These are phyloP conservation scores for Aquilaria malaccensis DNA, from an alignment of 345 rosid species.

Conservation along the genomic window DNA sequence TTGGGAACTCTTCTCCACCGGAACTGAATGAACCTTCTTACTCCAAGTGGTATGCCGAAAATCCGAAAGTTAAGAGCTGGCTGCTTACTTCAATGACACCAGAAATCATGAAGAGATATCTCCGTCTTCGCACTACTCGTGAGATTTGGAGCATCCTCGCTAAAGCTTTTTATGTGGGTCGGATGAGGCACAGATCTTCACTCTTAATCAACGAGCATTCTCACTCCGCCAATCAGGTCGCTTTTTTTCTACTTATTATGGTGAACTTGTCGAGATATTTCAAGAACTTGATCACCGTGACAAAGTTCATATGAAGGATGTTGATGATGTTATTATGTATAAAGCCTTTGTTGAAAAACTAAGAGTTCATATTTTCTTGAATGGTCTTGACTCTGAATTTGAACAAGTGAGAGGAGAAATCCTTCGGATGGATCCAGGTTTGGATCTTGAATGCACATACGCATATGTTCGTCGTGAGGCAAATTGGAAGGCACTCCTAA, in stretches of 20 bases:
- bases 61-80: background rate
- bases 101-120: conserved; percentile 2
- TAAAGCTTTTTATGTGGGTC: conserved; percentile 4
- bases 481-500: background rate
- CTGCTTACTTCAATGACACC: background rate
- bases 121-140: background rate
- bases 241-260: background rate
- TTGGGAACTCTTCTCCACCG: background rate
- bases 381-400: too few species aligned
- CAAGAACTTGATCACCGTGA: conserved; percentile 3
- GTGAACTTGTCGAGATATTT: background rate
- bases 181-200: background rate
- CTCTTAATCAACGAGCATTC: background rate
- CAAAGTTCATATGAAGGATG: background rate
- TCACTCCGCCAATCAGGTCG: background rate
- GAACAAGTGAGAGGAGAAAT: too few species aligned
- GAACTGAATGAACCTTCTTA: background rate
- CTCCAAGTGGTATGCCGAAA: background rate
- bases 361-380: background rate
- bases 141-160: background rate
- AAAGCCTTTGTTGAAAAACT: background rate
- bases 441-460: background rate
- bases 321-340: background rate
- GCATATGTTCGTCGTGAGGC: background rate
- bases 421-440: background rate